These are phyloP conservation scores for Pichia sp. DNA, from an alignment of 1,139 yeast species.

Conservation along the genomic window DNA sequence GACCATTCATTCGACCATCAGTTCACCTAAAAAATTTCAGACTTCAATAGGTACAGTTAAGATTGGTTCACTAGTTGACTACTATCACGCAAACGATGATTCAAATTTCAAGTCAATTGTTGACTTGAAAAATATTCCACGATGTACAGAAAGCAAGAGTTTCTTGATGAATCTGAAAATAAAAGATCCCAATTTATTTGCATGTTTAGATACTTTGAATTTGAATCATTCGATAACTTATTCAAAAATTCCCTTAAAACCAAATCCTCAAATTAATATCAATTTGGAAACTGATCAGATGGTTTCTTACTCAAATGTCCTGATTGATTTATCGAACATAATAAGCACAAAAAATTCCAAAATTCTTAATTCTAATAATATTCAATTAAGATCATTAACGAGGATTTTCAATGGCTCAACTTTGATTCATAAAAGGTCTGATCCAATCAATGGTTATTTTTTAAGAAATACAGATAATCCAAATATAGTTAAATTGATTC, in stretches of 20 bases:
- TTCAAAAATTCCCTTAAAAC: constrained; percentile 23
- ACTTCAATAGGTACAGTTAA: constrained; percentile 14
- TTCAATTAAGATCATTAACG: constrained; percentile 25
- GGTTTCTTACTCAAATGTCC: constrained; percentile 24
- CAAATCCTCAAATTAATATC: constrained; percentile 16
- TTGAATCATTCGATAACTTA: constrained; percentile 22
- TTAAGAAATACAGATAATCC: constrained; percentile 13
- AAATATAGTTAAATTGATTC: constrained; percentile 19
- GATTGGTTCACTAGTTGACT: constrained; percentile 18
- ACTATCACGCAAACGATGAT: constrained; percentile 1
- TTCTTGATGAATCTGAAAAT: not conserved
- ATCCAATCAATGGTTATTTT: constrained; percentile 26
- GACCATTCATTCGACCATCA: not conserved
- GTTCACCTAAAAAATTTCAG: not conserved
- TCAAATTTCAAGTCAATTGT: constrained; percentile 12
- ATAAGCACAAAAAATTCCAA: constrained; percentile 1
- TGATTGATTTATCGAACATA: constrained; percentile 19
- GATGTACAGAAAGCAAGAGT: constrained; percentile 19
- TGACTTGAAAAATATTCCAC: constrained; percentile 16
- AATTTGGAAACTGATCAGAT: constrained; percentile 25
- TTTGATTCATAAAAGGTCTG: constrained; percentile 22
- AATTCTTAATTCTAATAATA: constrained; percentile 20
- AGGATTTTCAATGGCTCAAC: constrained; percentile 20
- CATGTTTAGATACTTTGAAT: not conserved
- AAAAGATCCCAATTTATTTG: not conserved